Evolutionary conservation across 495 filamentous ascomycete genomes (phyloP), one percentile per base, ranked within the genome.

Genomic region (Neurospora africana): DNA sequence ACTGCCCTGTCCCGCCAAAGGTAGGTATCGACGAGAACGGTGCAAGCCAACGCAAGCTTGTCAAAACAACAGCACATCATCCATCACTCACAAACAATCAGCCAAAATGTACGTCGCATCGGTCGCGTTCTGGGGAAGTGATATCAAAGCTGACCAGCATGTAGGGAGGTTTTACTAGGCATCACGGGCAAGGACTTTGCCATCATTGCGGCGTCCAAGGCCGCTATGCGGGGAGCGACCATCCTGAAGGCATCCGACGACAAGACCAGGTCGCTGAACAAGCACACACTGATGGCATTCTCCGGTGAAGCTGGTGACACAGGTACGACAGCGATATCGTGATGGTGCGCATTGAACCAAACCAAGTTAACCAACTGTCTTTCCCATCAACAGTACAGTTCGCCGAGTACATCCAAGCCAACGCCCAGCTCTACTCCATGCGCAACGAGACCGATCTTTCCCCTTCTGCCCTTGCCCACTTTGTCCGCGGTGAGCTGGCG

Each of bases 131-230:
- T 33, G 36, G n/a, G 1, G 30, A 70, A n/a, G 43, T 53, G 2
- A 37, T 37, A 23, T 33, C 74, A 37, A 75, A 30, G 23, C 53
- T 71, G 47, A 70, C 41, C 58, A 68, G 4, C 23, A 72, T 70
- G 30, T 65, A 99, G 94, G 95, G 95, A 99, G 89, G 93, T 98
- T 81, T 87, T 99, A 82, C 89, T 99, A 72, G 95, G 95, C 72
- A 96, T 99, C 81, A 97, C 95, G 43, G 96, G 95, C 85, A 95
- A 95, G 86, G 95, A 99, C 88, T 99, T 97, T 84, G 94, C 93
- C 84, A 90, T 99, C 86, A 86, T 99, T 81, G 95, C 94, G 72
- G 94, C 95, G 72, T 98, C 95, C 44, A 98, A 98, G 84, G 95
- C 96, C 75, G 92, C 92, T 75, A 98, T 98, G 94, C 89, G 95